These are phyloP conservation scores for Cercospora citrullina DNA, from an alignment of 2,329 filamentous ascomycete genomes.

Conservation along the genomic window DNA sequence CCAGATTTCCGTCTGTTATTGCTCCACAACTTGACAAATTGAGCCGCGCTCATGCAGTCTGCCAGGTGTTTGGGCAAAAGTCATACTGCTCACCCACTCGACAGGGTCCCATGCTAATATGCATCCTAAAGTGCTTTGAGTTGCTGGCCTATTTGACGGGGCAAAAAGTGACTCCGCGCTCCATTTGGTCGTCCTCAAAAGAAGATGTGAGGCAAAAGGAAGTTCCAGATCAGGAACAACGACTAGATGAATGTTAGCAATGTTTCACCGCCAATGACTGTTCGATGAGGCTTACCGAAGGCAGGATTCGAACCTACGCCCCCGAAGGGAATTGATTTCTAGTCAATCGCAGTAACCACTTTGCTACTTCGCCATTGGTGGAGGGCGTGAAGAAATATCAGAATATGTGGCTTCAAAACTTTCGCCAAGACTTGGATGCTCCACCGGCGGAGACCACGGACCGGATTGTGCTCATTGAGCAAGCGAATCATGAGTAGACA, in stretches of 20 bases:
- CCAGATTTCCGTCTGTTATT: background rate
- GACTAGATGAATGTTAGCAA: background rate
- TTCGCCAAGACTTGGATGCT: background rate
- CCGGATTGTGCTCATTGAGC: background rate
- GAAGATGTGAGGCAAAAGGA: background rate
- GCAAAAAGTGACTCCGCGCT: background rate
- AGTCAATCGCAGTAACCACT: conserved; percentile 38
- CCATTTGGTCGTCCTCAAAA: background rate
- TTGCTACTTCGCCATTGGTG: conserved; percentile 31
- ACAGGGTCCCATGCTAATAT: background rate
- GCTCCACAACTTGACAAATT: background rate
- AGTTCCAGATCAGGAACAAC: background rate
- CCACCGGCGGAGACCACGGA: background rate
- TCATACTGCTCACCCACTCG: background rate
- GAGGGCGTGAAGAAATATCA: background rate
- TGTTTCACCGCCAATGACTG: no score
- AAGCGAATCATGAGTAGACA: background rate
- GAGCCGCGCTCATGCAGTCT: no score
- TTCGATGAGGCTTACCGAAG: background rate
- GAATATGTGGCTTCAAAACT: background rate
- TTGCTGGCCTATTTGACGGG: background rate
- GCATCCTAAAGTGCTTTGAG: background rate
- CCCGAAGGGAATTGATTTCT: conserved; percentile 40
- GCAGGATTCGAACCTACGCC: conserved; percentile 34
- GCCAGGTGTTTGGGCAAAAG: background rate